Evolutionary conservation across 306 rosid genomes (phyloP).

Genomic region (Ammopiptanthus mongolicus): DNA sequence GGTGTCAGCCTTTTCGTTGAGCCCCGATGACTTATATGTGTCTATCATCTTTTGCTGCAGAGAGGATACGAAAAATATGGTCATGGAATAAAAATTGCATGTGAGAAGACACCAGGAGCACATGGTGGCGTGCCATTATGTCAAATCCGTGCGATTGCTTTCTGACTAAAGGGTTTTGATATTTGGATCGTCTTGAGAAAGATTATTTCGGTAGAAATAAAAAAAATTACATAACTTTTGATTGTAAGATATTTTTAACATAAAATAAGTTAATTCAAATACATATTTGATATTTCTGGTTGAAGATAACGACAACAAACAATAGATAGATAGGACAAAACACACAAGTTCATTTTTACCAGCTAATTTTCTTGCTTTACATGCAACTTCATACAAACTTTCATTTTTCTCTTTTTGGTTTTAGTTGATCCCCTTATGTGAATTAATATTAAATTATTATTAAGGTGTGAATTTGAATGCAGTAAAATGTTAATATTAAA

Average conservation of each 20-base stretch:
- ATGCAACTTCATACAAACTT: background rate
- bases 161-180: background rate
- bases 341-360: background rate
- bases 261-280: no score
- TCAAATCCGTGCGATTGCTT: slow-evolving; percentile 44
- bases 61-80: slow-evolving; percentile 22
- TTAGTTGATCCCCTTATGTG: background rate
- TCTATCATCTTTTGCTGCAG: slow-evolving; percentile 19
- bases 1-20: slow-evolving; percentile 33
- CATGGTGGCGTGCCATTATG: slow-evolving; percentile 38
- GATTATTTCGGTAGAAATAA: background rate
- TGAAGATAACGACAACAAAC: background rate
- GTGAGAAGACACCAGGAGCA: slow-evolving; percentile 52
- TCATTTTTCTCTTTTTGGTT: background rate
- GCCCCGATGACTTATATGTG: background rate
- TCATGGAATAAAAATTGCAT: slow-evolving; percentile 30
- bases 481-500: background rate
- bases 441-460: background rate
- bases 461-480: background rate
- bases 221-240: no score
- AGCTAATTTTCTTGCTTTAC: slow-evolving; percentile 18
- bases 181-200: background rate
- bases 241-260: no score
- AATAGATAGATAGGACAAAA: no score
- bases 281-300: no score